A percentile compares a stretch with the other conserved stretches of the same genome.
Evolutionary conservation across 805 yeast species (phyloP).

Genomic region (Danielia oregonensis): DNA sequence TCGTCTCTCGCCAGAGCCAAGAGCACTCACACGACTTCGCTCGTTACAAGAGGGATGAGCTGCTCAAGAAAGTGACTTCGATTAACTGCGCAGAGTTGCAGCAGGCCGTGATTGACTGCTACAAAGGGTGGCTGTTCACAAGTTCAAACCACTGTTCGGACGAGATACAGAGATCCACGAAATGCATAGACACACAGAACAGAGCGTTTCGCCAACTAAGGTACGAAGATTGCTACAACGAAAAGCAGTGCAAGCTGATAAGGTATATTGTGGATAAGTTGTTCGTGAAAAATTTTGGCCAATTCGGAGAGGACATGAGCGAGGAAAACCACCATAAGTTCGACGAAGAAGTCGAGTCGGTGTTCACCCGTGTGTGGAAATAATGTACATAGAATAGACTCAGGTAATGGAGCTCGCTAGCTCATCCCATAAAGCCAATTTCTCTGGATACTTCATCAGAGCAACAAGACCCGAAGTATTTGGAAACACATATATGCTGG

Average conservation of each 20-base stretch:
- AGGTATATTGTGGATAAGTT: constrained; percentile 33
- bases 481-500: constrained; percentile 57
- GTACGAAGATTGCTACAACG: constrained; percentile 34
- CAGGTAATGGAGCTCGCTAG: constrained; percentile 22
- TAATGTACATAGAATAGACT: constrained; percentile 5
- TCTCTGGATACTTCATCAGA: constrained; percentile 40
- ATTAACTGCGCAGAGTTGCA: constrained; percentile 42
- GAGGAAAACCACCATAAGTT: constrained; percentile 26
- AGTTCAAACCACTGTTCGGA: constrained; percentile 27
- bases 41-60: constrained; percentile 26
- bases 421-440: constrained; percentile 46
- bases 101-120: constrained; percentile 33
- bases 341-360: constrained; percentile 26
- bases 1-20: constrained; percentile 15
- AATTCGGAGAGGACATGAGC: constrained; percentile 27
- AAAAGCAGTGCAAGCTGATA: constrained; percentile 35
- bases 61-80: constrained; percentile 20
- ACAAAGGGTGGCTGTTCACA: constrained; percentile 28
- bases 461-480: constrained; percentile 72
- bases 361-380: constrained; percentile 32
- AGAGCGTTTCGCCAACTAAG: constrained; percentile 30
- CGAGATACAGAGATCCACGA: constrained; percentile 23
- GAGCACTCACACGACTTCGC: constrained; percentile 26
- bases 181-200: constrained; percentile 34
- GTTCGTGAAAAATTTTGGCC: constrained; percentile 36